These are phyloP conservation scores for Spinacia oleracea DNA, from an alignment of 179 eudicot species.

Conservation along the genomic window DNA sequence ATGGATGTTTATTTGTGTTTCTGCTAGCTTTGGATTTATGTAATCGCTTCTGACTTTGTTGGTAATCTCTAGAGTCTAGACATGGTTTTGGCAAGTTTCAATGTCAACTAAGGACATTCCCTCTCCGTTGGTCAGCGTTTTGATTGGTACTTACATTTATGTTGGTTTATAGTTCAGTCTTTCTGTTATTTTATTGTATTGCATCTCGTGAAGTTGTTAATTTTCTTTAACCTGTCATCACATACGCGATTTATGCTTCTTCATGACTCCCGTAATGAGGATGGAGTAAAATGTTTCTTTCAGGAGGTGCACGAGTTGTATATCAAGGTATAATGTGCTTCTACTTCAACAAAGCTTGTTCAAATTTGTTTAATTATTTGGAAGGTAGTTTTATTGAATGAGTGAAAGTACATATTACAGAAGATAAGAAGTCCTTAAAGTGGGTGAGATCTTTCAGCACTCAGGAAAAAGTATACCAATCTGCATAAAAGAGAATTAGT, in stretches of 20 bases:
- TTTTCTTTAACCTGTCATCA: conserved; percentile 55
- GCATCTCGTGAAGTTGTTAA: not conserved
- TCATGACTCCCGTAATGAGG: conserved; percentile 94
- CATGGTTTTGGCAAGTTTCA: not conserved
- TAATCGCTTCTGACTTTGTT: not conserved
- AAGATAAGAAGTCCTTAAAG: not conserved
- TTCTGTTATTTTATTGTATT: not conserved
- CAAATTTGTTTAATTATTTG: not conserved
- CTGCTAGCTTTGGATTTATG: not conserved
- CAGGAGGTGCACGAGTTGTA: conserved; percentile 97
- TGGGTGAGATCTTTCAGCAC: not conserved
- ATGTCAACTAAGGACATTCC: not conserved
- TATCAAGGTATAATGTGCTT: conserved; percentile 62
- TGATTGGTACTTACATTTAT: not conserved
- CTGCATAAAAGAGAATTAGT: not conserved
- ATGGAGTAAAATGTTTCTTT: conserved; percentile 96
- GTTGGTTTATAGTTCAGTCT: not conserved
- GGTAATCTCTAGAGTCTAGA: not conserved
- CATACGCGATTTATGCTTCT: conserved; percentile 94
- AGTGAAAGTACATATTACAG: not conserved
- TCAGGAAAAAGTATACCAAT: not conserved
- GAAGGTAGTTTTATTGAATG: not conserved
- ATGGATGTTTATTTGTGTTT: conserved; percentile 1
- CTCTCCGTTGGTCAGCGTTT: not conserved
- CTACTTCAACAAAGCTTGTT: not conserved